Conservation (phyloP, 345 rosid genomes). For the Boechera stricta region DNA sequence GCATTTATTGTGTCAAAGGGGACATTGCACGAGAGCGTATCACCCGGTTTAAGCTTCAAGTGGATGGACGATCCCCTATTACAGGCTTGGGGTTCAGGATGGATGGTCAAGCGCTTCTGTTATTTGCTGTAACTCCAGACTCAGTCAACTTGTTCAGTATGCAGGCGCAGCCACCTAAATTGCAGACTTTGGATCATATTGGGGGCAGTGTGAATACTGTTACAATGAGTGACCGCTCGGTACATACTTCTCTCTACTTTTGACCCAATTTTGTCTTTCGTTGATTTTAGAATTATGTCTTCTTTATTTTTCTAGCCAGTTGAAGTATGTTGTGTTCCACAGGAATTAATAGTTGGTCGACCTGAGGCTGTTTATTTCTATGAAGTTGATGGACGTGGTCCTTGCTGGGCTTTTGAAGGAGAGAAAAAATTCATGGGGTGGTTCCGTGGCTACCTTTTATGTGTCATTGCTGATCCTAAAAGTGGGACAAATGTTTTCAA, state of each 20-base stretch:
- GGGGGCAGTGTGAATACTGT: constrained; percentile 72
- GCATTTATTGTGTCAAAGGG: constrained; percentile 91
- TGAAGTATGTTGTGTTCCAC: constrained; percentile 38
- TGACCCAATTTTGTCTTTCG: constrained; percentile 11
- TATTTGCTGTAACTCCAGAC: constrained; percentile 81
- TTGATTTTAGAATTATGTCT: constrained; percentile 14
- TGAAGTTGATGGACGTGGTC: constrained; percentile 98
- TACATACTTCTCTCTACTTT: constrained; percentile 43
- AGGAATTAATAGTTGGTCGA: constrained; percentile 93
- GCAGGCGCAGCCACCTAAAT: constrained; percentile 72
- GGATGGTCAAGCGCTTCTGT: constrained; percentile 88
- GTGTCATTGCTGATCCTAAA: constrained; percentile 91
- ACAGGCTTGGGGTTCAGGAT: constrained; percentile 87
- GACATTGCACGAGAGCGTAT: constrained; percentile 96
- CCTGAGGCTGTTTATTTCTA: constrained; percentile 97
- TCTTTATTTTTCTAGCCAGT: constrained; percentile 5
- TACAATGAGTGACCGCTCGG: constrained; percentile 92
- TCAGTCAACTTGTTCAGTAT: constrained; percentile 77
- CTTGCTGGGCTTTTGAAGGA: constrained; percentile 99
- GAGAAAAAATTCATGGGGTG: constrained; percentile 93
- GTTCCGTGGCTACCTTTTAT: constrained; percentile 94
- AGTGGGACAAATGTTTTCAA: constrained; percentile 73
- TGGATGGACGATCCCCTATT: constrained; percentile 56
- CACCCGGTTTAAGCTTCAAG: constrained; percentile 84
- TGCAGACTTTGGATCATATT: constrained; percentile 85